Base-by-base conservation (phyloP, 1,284 basidiomycete genomes). In the Marasmius tenuissimus region DNA sequence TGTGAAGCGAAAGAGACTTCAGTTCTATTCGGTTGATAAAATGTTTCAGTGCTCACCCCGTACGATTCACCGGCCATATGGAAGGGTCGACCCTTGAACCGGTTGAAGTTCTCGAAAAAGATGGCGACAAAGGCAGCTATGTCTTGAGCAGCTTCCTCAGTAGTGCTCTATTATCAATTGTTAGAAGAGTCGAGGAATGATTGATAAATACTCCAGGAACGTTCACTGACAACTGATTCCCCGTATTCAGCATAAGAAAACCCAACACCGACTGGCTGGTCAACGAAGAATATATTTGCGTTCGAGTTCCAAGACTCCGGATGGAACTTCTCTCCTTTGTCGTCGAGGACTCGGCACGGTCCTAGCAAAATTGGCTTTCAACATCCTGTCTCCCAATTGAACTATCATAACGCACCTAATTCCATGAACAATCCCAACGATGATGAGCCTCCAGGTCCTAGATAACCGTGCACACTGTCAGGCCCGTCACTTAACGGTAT, bases 41-140 rank as follows among this genome's bases (percentile, higher is more conserved):
- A 7, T 33, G 20, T 7, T n/a, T n/a, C n/a, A n/a, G 16, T 42
- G 71, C 77, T 16, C 64, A 85, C 85, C 0, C 81, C 85, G 69
- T 89, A 89, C 0, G 86, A 88, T 73, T 91, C 89, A 8, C 89
- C 89, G 10, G 89, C 80, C 81, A 92, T 84, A 68, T 91, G 89
- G 73, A 92, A 86, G 4, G 78, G 73, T 16, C 88, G 20, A 37
- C 81, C 81, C 64, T 81, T 75, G 71, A 83, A 84, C 63, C 82
- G 76, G 35, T 61, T 68, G 68, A 88, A 88, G 18, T 82, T 76
- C 61, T 86, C 82, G 67, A 86, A 86, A 73, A 86, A 86, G 53
- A 86, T 81, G 33, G 79, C 71, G 22, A 86, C 71, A 68, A 87
- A 86, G 0, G 82, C 79, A 8, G 81, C 80, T 10, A 87, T 78